Evolutionary conservation across 257 asterid genomes (phyloP).

Genomic region (Solanum virginianum): DNA sequence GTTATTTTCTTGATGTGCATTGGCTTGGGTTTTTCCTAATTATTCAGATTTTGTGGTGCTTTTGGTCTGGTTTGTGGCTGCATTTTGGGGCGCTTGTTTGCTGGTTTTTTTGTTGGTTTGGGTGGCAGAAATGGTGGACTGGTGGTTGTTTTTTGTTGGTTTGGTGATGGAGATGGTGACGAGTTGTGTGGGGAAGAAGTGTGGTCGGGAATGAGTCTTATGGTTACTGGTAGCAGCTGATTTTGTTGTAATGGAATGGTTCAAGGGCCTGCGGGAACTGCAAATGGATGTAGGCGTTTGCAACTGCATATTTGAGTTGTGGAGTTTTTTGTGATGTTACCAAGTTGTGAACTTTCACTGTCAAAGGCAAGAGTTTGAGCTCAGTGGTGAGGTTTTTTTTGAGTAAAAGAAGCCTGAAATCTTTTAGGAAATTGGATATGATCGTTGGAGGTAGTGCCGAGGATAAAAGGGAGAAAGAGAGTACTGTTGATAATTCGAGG

Average conservation of each 20-base stretch:
- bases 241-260: too few relatives aligned
- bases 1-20: constrained; percentile 71
- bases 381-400: constrained; percentile 11
- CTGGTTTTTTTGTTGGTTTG: too few relatives aligned
- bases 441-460: constrained; percentile 74
- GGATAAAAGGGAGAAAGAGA: constrained; percentile 35
- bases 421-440: constrained; percentile 75
- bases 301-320: background rate
- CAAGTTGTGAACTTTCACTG: background rate
- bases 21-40: constrained; percentile 36
- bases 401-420: constrained; percentile 24
- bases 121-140: too few relatives aligned
- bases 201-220: too few relatives aligned
- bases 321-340: background rate
- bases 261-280: background rate
- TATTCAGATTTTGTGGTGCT: constrained; percentile 63
- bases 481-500: background rate
- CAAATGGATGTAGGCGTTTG: background rate
- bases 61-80: too few relatives aligned
- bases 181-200: too few relatives aligned
- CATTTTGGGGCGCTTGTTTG: too few relatives aligned
- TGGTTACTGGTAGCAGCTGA: too few relatives aligned
- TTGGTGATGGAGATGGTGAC: too few relatives aligned
- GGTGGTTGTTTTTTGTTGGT: too few relatives aligned
- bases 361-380: background rate